Evolutionary conservation across 306 rosid genomes (phyloP), one percentile per base, ranked within the genome.

Genomic region (Castanea crenata): DNA sequence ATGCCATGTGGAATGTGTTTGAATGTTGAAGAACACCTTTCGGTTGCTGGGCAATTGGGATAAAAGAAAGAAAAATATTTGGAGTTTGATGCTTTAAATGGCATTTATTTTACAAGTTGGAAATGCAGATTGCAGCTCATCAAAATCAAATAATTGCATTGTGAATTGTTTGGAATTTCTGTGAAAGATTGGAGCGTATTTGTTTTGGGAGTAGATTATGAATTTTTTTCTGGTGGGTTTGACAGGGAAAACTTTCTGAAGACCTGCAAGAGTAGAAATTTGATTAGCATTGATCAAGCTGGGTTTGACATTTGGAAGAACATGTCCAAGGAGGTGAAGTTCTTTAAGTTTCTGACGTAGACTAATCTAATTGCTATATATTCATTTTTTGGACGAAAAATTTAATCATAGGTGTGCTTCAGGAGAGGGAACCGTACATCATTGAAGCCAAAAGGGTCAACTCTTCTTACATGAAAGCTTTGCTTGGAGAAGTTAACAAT

Each of bases 281-380:
- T 57, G 71, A 59, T 85, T 64, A 82, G 71, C 69, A 69, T 75
- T 58, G 92, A 90, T 74, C 79, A 82, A 65, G 74, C 69, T n/a
- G 94, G 94, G 74, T 84, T 80, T 69, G 88, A 83, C 64, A 69
- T 41, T 27, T 92, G 97, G 97, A 61, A 82, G 73, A 82, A 71
- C 62, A 88, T 92, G 94, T 62, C 87, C 13, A 15, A 80, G 13
- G 74, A 80, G 89, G 94, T 92, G 77, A 82, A 29, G 18, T 64
- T 73, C 10, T 55, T 77, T 11, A 14, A 12, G n/a, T n/a, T 18
- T 5, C 20, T 11, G 1, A 55, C 14, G 13, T n/a, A 8, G 29
- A 21, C 32, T 76, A 3, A 38, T 57, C 44, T 21, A 63, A 49
- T 69, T 23, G 58, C 54, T 6, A 59, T 80, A 15, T 65, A 21